Evolutionary conservation across 805 yeast species (phyloP), one percentile per base, ranked within the genome.

Genomic region (Yarrowia hollandica): DNA sequence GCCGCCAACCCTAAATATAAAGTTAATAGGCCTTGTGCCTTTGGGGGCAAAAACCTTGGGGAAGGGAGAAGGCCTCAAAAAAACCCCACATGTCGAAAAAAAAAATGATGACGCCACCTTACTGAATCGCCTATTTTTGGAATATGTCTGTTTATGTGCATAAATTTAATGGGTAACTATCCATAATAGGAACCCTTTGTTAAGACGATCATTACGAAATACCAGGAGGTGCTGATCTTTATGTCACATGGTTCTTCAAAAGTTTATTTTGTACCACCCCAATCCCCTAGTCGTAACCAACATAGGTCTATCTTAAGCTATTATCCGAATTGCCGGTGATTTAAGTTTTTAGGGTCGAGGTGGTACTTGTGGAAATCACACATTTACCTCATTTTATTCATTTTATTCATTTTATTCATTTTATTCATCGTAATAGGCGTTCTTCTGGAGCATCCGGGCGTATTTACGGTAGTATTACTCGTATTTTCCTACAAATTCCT

Each of bases 1-100:
- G 46, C 46, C 46, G 46, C 46, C 46, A 41, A 41, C 46, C 46
- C 46, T 23, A 41, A 41, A 41, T 16, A 25, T 41, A 41, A 25
- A 15, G 19, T 41, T 16, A 41, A 41, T 16, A 25, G 31, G 15
- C 9, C 46, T 25, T 5, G 4, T 41, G 46, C 46, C 46, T 41
- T 41, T 41, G 46, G 46, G 46, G 46, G 46, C 46, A 41, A 41
- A 23, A 21, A 7, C 10, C 15, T 10, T 26, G 9, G 30, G 30
- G 30, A 26, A 26, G 30, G 11, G 30, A 26, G 12, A 6, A 26
- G 12, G 11, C 30, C 30, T 12, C 9, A 12, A 3, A 12, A 26
- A 26, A 5, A 26, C 12, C 30, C 2, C 30, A 26, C 30, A 26
- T 12, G 30, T 26, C 30, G 11, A 10, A 12, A 26, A 26, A 26